phyloP scores from a whole-genome alignment of 768 basidiomycete species.

The Termitomyces sp. region DNA sequence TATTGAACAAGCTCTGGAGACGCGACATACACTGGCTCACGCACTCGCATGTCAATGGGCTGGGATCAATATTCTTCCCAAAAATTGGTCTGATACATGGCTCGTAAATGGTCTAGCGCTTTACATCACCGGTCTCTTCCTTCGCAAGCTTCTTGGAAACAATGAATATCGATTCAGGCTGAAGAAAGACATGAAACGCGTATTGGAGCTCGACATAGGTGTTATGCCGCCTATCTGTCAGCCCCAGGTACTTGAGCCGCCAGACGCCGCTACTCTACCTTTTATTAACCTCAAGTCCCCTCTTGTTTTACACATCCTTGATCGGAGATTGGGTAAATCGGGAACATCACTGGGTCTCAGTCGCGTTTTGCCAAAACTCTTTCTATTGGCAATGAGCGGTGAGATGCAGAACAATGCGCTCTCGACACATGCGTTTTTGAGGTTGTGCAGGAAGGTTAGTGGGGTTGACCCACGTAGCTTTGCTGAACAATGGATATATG shows the following conservation, averaged over 20 bases:
- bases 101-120: conserved; percentile 91
- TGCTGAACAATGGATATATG: conserved; percentile 99
- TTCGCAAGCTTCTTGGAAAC: conserved; percentile 84
- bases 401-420: conserved; percentile 82
- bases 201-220: conserved; percentile 83
- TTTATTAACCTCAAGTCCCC: conserved; percentile 96
- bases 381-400: conserved; percentile 89
- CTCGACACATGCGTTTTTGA: conserved; percentile 85
- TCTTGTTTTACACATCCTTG: conserved; percentile 93
- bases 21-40: conserved; percentile 80
- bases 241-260: conserved; percentile 79
- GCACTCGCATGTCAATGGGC: conserved; percentile 95
- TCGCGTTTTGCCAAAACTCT: conserved; percentile 92
- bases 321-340: conserved; percentile 88
- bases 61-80: conserved; percentile 93
- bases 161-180: conserved; percentile 96
- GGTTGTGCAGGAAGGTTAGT: conserved; percentile 90
- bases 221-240: conserved; percentile 91
- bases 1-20: conserved; percentile 91
- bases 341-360: conserved; percentile 93
- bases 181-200: conserved; percentile 95
- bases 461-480: conserved; percentile 87
- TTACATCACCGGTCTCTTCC: conserved; percentile 85
- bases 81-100: conserved; percentile 93
- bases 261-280: conserved; percentile 69